Conservation (phyloP, 306 rosid genomes). For the Citrullus amarus region DNA sequence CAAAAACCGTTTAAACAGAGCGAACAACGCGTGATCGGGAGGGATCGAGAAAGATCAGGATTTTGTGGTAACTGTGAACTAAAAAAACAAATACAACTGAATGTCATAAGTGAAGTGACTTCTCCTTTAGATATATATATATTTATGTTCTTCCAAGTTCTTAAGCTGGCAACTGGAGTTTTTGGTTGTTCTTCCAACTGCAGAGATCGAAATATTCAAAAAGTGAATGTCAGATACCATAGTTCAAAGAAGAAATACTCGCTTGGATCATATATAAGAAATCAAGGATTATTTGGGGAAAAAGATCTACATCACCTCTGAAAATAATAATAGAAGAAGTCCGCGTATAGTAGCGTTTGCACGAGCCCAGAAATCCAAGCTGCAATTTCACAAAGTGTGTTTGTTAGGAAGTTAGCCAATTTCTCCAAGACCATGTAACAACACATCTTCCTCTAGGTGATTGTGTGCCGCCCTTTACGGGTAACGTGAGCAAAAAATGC, state of each 20-base stretch:
- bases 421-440: background rate
- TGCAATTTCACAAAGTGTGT: slow-evolving; percentile 20
- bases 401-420: background rate
- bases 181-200: slow-evolving; percentile 87
- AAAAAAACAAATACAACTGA: slow-evolving; percentile 5
- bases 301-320: slow-evolving; percentile 40
- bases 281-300: background rate
- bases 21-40: background rate
- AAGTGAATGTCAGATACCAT: background rate
- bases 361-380: slow-evolving; percentile 79
- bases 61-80: background rate
- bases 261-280: background rate
- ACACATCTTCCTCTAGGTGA: background rate
- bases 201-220: slow-evolving; percentile 1
- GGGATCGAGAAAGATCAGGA: background rate
- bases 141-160: background rate
- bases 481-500: background rate
- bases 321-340: slow-evolving; percentile 87
- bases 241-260: background rate
- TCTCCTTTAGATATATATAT: background rate
- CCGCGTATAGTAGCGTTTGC: slow-evolving; percentile 78
- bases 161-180: slow-evolving; percentile 82
- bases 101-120: background rate
- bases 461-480: background rate
- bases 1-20: slow-evolving; percentile 2